phyloP scores from a whole-genome alignment of 495 filamentous ascomycete species.

The Letharia columbiana region DNA sequence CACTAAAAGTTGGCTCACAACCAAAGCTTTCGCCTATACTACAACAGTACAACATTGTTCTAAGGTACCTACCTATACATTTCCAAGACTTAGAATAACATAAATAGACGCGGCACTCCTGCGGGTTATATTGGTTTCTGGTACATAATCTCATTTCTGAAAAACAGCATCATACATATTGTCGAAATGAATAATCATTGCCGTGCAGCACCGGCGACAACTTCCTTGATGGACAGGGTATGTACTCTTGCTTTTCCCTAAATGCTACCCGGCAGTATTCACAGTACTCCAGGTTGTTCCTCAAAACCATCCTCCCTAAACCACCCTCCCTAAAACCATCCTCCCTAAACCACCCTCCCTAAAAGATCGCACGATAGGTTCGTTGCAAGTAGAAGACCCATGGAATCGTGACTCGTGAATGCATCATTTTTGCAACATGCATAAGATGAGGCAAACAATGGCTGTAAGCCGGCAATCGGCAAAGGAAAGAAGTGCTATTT shows the following conservation, averaged over 20 bases:
- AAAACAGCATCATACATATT: neutral
- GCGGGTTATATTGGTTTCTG: too few relatives aligned
- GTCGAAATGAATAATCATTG: neutral
- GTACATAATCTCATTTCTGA: neutral
- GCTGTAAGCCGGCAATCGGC: neutral
- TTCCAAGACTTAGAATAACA: too few relatives aligned
- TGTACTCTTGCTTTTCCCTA: neutral
- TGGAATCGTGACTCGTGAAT: constrained; percentile 1
- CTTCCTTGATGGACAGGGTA: neutral
- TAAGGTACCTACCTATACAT: too few relatives aligned
- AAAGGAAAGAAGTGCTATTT: neutral
- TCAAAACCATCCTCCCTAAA: too few relatives aligned
- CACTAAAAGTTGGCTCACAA: too few relatives aligned
- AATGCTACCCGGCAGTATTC: neutral
- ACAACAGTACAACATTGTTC: too few relatives aligned
- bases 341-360: neutral
- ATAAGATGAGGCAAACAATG: neutral
- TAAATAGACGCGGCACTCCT: too few relatives aligned
- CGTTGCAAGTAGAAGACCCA: neutral
- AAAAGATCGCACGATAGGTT: neutral
- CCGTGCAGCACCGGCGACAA: neutral
- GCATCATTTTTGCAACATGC: neutral
- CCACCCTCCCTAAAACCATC: neutral
- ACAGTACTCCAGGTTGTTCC: neutral
- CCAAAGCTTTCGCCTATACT: too few relatives aligned